A percentile compares a stretch with the other conserved stretches of the same genome.
Conservation (phyloP, 2,329 filamentous ascomycete genomes). For the Geosmithia morbida region DNA sequence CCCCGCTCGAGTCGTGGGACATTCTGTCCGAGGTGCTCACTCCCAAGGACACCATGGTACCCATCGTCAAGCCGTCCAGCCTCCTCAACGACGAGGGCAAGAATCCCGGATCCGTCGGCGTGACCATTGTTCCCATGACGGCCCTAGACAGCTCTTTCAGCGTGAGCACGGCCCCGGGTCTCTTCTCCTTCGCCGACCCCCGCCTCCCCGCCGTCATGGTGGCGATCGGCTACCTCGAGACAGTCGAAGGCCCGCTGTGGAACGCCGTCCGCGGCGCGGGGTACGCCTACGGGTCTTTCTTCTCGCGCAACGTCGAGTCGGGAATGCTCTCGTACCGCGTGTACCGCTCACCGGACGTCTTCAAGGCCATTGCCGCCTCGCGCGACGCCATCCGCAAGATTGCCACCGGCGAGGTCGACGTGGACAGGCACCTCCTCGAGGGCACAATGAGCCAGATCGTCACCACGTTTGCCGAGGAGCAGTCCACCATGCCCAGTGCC, state of each 20-base stretch:
- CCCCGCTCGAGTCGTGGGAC: slow-evolving; percentile 72
- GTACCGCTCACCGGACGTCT: slow-evolving; percentile 80
- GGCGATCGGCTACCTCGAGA: slow-evolving; percentile 79
- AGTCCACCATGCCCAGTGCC: slow-evolving; percentile 70
- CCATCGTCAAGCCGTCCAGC: slow-evolving; percentile 59
- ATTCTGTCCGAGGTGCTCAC: slow-evolving; percentile 24
- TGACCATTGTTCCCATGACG: slow-evolving; percentile 77
- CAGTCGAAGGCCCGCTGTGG: slow-evolving; percentile 91
- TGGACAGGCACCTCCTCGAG: slow-evolving; percentile 75
- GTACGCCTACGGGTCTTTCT: slow-evolving; percentile 78
- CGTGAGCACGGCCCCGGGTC: slow-evolving; percentile 59
- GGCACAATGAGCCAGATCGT: slow-evolving; percentile 86
- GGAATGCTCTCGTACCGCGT: slow-evolving; percentile 75
- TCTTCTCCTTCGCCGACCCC: slow-evolving; percentile 62
- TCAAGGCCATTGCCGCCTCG: slow-evolving; percentile 69
- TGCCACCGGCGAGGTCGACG: slow-evolving; percentile 51
- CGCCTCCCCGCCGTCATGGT: slow-evolving; percentile 74
- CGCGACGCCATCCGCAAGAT: slow-evolving; percentile 62
- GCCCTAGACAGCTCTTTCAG: slow-evolving; percentile 87
- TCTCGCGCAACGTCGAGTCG: slow-evolving; percentile 62
- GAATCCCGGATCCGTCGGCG: slow-evolving; percentile 57
- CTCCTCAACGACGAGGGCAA: slow-evolving; percentile 61
- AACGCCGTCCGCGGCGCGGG: slow-evolving; percentile 84
- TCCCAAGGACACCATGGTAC: slow-evolving; percentile 35
- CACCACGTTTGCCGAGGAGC: slow-evolving; percentile 72